These are phyloP conservation scores for Logfia minima DNA, from an alignment of 129 eudicot genomes.

Conservation along the genomic window DNA sequence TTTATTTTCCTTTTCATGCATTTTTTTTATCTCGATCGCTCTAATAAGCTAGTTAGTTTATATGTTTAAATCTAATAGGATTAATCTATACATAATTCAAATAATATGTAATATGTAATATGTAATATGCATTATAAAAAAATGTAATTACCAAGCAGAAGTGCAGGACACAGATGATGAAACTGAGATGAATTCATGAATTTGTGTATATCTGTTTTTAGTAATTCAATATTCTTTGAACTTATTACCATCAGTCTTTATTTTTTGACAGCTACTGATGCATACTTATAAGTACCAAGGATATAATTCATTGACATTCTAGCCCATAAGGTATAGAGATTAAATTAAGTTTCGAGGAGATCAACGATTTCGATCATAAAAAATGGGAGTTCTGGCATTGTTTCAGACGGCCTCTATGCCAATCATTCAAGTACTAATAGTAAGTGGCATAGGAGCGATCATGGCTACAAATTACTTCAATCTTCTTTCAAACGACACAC, in stretches of 20 bases:
- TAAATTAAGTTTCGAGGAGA: neutral
- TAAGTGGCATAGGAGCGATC: constrained; percentile 49
- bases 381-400: constrained; percentile 46
- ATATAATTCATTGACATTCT: neutral
- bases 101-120: too few species aligned
- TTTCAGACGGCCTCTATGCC: constrained; percentile 54
- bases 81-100: too few species aligned
- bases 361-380: neutral
- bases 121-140: too few species aligned
- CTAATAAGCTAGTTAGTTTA: too few species aligned
- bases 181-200: too few species aligned
- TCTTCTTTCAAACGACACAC: constrained; percentile 42
- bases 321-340: neutral
- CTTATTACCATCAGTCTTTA: neutral
- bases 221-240: neutral
- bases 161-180: too few species aligned
- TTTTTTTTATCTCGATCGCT: too few species aligned
- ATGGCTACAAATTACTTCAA: constrained; percentile 48
- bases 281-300: neutral
- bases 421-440: constrained; percentile 42
- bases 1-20: too few species aligned
- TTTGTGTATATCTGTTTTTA: neutral
- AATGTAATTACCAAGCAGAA: too few species aligned
- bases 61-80: too few species aligned
- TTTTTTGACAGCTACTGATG: neutral